Percentiles rank a stretch among this genome's conserved stretches.
phyloP scores from a whole-genome alignment of 345 rosid genomes.

The Lepidium africanum region DNA sequence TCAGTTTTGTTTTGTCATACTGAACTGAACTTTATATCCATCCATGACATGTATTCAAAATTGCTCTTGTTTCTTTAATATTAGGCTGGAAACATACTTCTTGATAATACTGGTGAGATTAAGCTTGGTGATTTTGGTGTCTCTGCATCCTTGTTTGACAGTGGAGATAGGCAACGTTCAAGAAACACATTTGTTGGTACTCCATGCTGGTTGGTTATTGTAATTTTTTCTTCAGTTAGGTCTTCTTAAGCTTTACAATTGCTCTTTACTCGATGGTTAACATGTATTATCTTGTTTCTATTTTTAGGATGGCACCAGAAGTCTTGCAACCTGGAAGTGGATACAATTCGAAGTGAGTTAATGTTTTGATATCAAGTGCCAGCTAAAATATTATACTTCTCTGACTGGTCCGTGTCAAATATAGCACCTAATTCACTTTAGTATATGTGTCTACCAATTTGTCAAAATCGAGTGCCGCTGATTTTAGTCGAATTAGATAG shows the following conservation, averaged over 20 bases:
- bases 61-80: constrained; percentile 1
- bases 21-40: neutral
- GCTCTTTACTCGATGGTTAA: neutral
- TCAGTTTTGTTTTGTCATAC: constrained; percentile 1
- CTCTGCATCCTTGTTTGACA: constrained; percentile 89
- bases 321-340: constrained; percentile 97
- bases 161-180: constrained; percentile 90
- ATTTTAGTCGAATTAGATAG: neutral
- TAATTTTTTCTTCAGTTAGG: neutral
- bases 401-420: neutral
- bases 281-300: neutral
- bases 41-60: neutral
- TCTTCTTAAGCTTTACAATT: neutral
- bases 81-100: constrained; percentile 95
- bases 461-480: neutral
- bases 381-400: neutral
- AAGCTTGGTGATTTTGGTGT: constrained; percentile 98
- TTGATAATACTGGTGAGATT: constrained; percentile 63
- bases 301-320: constrained; percentile 99
- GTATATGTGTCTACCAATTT: neutral
- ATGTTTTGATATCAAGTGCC: neutral
- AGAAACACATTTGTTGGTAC: constrained; percentile 99
- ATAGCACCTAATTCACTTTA: neutral
- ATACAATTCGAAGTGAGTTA: constrained; percentile 81
- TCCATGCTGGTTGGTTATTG: constrained; percentile 78